Evolutionary conservation across 164 flowering plant genomes (phyloP).

Genomic region (Brasenia schreberi): DNA sequence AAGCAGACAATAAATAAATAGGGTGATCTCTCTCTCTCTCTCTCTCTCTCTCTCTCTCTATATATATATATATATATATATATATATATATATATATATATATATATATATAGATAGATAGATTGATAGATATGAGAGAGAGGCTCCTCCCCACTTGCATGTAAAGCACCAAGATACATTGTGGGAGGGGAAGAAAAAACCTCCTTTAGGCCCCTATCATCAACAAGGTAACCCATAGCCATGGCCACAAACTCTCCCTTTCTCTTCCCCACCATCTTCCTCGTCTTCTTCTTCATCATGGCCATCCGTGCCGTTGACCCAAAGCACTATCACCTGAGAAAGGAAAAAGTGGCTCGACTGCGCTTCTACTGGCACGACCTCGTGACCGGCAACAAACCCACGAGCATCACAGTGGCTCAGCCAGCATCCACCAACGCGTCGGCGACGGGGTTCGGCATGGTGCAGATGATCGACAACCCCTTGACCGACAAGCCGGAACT

Average conservation of each 20-base stretch:
- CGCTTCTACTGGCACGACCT: constrained; percentile 8
- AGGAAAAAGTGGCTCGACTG: neutral
- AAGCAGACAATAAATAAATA: too few relatives aligned
- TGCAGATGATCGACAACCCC: constrained; percentile 3
- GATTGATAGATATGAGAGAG: too few relatives aligned
- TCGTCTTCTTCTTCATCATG: neutral
- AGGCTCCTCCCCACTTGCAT: too few relatives aligned
- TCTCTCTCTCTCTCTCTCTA: too few relatives aligned
- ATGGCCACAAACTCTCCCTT: neutral
- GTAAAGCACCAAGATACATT: too few relatives aligned
- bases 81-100: too few relatives aligned
- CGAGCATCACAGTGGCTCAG: neutral
- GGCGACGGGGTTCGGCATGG: constrained; percentile 3
- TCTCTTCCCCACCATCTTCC: neutral
- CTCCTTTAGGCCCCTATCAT: too few relatives aligned
- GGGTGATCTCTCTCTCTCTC: too few relatives aligned
- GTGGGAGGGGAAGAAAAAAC: too few relatives aligned
- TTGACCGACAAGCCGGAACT: constrained; percentile 1
- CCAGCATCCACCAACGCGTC: neutral
- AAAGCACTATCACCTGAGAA: neutral
- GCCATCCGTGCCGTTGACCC: neutral
- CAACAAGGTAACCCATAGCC: neutral
- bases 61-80: too few relatives aligned
- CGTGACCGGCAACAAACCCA: constrained; percentile 4
- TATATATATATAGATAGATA: too few relatives aligned